phyloP scores from a whole-genome alignment of 2,329 filamentous ascomycete genomes.

The Drechslerella coelobrocha region DNA sequence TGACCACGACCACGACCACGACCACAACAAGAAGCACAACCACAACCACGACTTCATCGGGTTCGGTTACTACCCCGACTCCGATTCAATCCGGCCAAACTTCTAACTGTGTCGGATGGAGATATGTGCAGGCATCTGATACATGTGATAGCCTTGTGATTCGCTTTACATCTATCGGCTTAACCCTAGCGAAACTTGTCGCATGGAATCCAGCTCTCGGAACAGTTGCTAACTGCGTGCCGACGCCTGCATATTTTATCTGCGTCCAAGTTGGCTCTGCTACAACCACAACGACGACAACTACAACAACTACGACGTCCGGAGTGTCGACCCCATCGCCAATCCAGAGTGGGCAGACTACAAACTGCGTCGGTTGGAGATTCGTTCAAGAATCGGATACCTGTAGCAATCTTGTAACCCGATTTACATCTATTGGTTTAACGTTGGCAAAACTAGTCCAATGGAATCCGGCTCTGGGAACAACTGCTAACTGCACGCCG shows the following conservation, averaged over 20 bases:
- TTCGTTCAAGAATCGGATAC: constrained; percentile 7
- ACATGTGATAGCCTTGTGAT: constrained; percentile 20
- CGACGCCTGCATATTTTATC: neutral
- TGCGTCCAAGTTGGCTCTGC: constrained; percentile 1
- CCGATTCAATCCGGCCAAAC: constrained; percentile 20
- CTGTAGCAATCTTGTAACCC: constrained; percentile 3
- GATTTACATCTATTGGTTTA: neutral
- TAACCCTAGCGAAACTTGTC: constrained; percentile 17
- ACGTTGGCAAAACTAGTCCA: neutral
- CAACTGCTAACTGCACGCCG: constrained; percentile 16
- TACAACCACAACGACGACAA: constrained; percentile 2
- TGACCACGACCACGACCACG: constrained; percentile 18
- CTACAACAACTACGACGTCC: neutral
- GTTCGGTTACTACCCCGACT: neutral
- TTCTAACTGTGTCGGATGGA: constrained; percentile 20
- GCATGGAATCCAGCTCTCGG: constrained; percentile 15
- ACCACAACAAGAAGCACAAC: constrained; percentile 7
- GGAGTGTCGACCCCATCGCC: constrained; percentile 7
- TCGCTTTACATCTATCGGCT: constrained; percentile 9
- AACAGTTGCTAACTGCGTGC: too few relatives aligned
- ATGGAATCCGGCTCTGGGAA: constrained; percentile 23
- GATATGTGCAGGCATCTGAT: constrained; percentile 17
- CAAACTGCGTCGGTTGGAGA: constrained; percentile 6
- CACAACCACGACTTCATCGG: neutral
- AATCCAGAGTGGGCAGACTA: neutral